Percentiles rank a stretch among this genome's conserved stretches.
Conservation (phyloP, 1,139 yeast species). For the Sugiyamaella japonica region DNA sequence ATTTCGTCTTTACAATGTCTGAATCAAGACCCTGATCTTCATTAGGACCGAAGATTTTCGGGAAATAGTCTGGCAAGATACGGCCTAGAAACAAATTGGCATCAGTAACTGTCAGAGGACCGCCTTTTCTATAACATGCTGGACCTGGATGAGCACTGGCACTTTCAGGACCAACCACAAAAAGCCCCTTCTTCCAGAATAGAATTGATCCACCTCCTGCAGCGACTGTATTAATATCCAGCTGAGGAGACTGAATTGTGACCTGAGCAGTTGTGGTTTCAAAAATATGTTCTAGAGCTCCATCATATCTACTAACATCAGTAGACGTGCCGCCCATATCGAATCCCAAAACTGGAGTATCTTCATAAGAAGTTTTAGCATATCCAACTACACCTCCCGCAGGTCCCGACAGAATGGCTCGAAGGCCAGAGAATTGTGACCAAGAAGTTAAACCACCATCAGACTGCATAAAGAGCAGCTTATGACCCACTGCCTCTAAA, state of each 20-base stretch:
- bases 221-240: conserved; percentile 59
- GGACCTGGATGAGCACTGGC: conserved; percentile 63
- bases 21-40: conserved; percentile 51
- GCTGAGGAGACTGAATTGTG: conserved; percentile 56
- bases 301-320: conserved; percentile 54
- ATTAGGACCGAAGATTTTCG: conserved; percentile 55
- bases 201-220: conserved; percentile 61
- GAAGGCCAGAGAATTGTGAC: conserved; percentile 51
- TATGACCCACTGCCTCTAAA: conserved; percentile 45
- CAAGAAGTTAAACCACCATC: conserved; percentile 58
- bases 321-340: conserved; percentile 66
- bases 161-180: conserved; percentile 56
- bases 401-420: conserved; percentile 56
- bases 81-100: conserved; percentile 55
- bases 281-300: conserved; percentile 52
- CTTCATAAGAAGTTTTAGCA: conserved; percentile 48
- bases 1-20: conserved; percentile 45
- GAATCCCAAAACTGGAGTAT: conserved; percentile 48
- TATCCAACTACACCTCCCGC: conserved; percentile 64
- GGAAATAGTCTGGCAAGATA: conserved; percentile 51
- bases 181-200: conserved; percentile 52
- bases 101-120: conserved; percentile 57
- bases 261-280: conserved; percentile 58
- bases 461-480: conserved; percentile 58
- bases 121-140: conserved; percentile 58